phyloP scores from a whole-genome alignment of 805 yeast genomes.

The Lipomyces chichibuensis region DNA sequence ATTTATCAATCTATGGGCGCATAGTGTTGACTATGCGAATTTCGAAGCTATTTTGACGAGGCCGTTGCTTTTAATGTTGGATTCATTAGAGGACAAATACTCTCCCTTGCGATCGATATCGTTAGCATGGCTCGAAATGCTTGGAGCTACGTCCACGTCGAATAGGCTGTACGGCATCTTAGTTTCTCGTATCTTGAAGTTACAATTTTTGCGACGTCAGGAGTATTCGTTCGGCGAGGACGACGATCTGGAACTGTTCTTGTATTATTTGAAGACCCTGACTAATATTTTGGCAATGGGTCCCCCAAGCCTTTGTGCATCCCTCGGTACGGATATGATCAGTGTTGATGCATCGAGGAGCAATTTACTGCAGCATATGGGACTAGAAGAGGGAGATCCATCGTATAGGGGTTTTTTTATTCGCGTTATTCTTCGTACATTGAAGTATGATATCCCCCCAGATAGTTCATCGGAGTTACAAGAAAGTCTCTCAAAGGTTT shows the following conservation, averaged over 20 bases:
- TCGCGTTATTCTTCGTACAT: slow-evolving; percentile 32
- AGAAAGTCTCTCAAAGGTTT: slow-evolving; percentile 32
- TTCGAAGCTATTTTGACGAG: slow-evolving; percentile 55
- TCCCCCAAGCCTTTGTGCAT: slow-evolving; percentile 47
- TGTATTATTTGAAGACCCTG: slow-evolving; percentile 62
- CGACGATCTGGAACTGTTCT: slow-evolving; percentile 66
- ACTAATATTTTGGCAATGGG: slow-evolving; percentile 56
- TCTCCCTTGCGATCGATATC: slow-evolving; percentile 43
- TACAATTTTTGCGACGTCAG: slow-evolving; percentile 44
- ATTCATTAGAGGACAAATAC: slow-evolving; percentile 55
- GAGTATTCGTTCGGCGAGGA: slow-evolving; percentile 43
- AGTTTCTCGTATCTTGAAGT: slow-evolving; percentile 56
- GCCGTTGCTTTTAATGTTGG: slow-evolving; percentile 70
- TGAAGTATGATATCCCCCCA: slow-evolving; percentile 31
- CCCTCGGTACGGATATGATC: slow-evolving; percentile 61
- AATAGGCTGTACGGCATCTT: slow-evolving; percentile 64
- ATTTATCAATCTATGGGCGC: slow-evolving; percentile 73
- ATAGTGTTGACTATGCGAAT: slow-evolving; percentile 56
- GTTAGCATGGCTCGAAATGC: slow-evolving; percentile 35
- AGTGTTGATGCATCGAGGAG: slow-evolving; percentile 35
- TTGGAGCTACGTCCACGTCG: slow-evolving; percentile 41
- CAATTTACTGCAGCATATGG: slow-evolving; percentile 34
- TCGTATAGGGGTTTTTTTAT: slow-evolving; percentile 35
- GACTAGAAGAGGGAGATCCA: slow-evolving; percentile 36
- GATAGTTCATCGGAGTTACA: slow-evolving; percentile 34